Base-by-base conservation (phyloP, 1,284 basidiomycete genomes). In the Retiboletus fuscus region DNA sequence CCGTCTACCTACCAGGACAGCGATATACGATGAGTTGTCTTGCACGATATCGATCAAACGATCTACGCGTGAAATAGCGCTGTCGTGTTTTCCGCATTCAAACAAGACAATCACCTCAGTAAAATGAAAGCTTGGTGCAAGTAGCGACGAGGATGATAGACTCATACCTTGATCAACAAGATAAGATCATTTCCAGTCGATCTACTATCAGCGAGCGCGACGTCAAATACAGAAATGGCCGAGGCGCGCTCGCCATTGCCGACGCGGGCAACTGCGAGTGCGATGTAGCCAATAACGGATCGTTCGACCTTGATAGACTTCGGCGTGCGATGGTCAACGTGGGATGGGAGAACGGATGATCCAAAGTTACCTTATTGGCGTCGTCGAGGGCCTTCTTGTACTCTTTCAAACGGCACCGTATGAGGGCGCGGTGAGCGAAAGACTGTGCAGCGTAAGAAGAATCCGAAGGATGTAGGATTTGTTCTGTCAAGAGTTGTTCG, bases 201-300 rank as follows among this genome's bases (percentile, higher is more conserved):
- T 13, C 26, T 13, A 58, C 57, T 20, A 5, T 53, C 41, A 39
- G 18, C 30, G 39, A 71, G 61, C 44, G n/a, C 64, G 18, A 68
- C 51, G 26, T 71, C 70, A 34, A 71, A 71, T 11, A 15, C 34
- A 12, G 41, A 44, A 20, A 61, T 30, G 10, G 28, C 70, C 6
- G 16, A 49, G 12, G 63, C 71, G 10, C 46, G n/a, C 7, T 69
- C 39, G 1, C 39, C 53, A 12, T 63, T 28, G 1, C 58, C 44
- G 43, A 49, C n/a, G 11, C 22, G 30, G n/a, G 53, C 53, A 18
- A 73, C 44, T 3, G 67, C 44, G 13, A 28, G 30, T 28, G 71
- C 51, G n/a, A 73, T 69, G 16, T 73, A 16, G 43, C 51, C 65
- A 10, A 69, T 26, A 7, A 39, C 28, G 5, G 70, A 67, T 34